phyloP scores from a whole-genome alignment of 164 flowering plant genomes.

The Malania oleifera region DNA sequence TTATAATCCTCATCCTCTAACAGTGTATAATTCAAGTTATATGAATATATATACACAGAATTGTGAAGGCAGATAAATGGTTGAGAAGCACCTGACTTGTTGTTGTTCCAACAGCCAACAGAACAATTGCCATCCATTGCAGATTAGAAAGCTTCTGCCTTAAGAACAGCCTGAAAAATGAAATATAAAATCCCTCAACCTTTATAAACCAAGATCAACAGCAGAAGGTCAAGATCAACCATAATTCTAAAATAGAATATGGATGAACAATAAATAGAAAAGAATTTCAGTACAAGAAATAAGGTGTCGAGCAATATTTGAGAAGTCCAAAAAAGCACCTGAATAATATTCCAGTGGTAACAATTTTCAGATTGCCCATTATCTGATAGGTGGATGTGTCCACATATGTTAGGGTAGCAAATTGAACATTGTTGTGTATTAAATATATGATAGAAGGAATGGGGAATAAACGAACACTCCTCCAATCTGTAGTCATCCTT shows the following conservation, averaged over 20 bases:
- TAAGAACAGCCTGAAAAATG: slow-evolving; percentile 4
- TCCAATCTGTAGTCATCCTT: slow-evolving; percentile 7
- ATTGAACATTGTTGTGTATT: slow-evolving; percentile 7
- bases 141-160: slow-evolving; percentile 2
- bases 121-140: slow-evolving; percentile 8
- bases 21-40: too few relatives aligned
- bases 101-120: slow-evolving; percentile 7
- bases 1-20: too few relatives aligned
- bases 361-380: slow-evolving; percentile 4
- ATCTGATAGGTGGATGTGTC: slow-evolving; percentile 8
- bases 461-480: slow-evolving; percentile 1
- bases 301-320: too few relatives aligned
- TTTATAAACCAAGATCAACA: not conserved
- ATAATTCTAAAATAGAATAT: not conserved
- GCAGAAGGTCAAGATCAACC: not conserved
- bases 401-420: slow-evolving; percentile 4
- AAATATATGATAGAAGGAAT: slow-evolving; percentile 7
- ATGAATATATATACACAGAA: too few relatives aligned
- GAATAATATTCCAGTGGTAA: slow-evolving; percentile 8
- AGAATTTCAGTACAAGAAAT: not conserved
- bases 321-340: not conserved
- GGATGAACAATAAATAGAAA: not conserved
- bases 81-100: not conserved
- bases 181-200: not conserved
- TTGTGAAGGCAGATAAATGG: not conserved